Evolutionary conservation across 495 filamentous ascomycete genomes (phyloP), one percentile per base, ranked within the genome.

Genomic region (Diplogelasinospora grovesii): DNA sequence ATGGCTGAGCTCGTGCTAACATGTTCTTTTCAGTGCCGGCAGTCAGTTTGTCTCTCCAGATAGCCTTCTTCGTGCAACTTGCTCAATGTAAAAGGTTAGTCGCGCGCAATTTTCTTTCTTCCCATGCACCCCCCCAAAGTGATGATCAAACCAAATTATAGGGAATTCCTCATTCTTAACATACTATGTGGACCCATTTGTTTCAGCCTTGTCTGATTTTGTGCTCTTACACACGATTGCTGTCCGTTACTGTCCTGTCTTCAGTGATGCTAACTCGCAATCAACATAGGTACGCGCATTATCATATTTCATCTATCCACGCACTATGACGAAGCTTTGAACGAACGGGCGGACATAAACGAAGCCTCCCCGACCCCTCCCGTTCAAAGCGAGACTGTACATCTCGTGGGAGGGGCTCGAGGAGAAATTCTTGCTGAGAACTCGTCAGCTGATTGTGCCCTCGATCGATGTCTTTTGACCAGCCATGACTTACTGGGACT

Each of bases 141-240:
- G 83, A 92, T 95, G 87, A 95, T 79, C 64, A 77, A 73, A 69
- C 70, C 74, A 89, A 78, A 56, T 13, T 54, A 82, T 79, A 87
- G 85, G 89, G 86, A 46, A 94, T 94, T 94, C 89, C 89, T 95
- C 89, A 82, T 84, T 73, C 89, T 75, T 81, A 94, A 93, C 69
- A 77, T 63, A 79, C 59, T 56, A 81, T 93, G 86, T 90, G 73
- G 88, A 93, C 74, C 74, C 74, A 45, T 24, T 73, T 84, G 87
- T 94, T 93, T 95, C 89, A 94, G 88, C 89, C 89, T 94, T 94
- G 89, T 94, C 88, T 95, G 89, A 94, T 46, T 59, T 25, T 45
- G 36, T 38, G 22, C 43, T 45, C 35, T 57, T 28, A 46, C 36
- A 23, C 39, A 40, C n/a, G n/a, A n/a, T n/a, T n/a, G n/a, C n/a